A percentile compares a stretch with the other conserved stretches of the same genome.
Conservation (phyloP, 805 yeast genomes). For the Teunomyces kruisii region DNA sequence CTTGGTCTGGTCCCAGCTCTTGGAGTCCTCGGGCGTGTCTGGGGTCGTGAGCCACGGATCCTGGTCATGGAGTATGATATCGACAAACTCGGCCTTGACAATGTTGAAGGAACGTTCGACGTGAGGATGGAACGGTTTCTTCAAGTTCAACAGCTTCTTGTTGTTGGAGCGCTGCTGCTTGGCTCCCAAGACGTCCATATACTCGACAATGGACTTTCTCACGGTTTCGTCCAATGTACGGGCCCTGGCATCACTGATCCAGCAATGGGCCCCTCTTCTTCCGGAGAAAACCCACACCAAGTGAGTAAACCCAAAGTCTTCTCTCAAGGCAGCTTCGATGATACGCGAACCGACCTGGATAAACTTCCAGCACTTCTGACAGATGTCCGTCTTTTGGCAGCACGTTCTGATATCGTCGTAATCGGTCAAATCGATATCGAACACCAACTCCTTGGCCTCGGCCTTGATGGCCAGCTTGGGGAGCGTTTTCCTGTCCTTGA, state of each 20-base stretch:
- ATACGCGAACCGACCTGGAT: slow-evolving; percentile 81
- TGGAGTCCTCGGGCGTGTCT: slow-evolving; percentile 40
- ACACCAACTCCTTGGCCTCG: slow-evolving; percentile 79
- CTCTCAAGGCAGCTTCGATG: slow-evolving; percentile 66
- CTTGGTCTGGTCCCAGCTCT: slow-evolving; percentile 47
- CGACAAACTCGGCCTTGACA: slow-evolving; percentile 61
- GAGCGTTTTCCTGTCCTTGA: slow-evolving; percentile 76
- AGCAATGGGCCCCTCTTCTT: slow-evolving; percentile 98
- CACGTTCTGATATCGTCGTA: slow-evolving; percentile 93
- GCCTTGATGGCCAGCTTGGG: slow-evolving; percentile 81
- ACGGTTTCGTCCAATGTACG: slow-evolving; percentile 67
- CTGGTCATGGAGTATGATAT: slow-evolving; percentile 72
- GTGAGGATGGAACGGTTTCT: slow-evolving; percentile 90
- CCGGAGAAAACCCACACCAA: slow-evolving; percentile 96
- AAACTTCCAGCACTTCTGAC: slow-evolving; percentile 91
- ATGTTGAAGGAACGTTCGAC: slow-evolving; percentile 71
- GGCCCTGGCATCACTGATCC: slow-evolving; percentile 90
- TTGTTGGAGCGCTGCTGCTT: slow-evolving; percentile 27
- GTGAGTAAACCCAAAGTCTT: slow-evolving; percentile 87
- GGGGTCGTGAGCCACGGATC: slow-evolving; percentile 68
- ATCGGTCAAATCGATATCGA: slow-evolving; percentile 97
- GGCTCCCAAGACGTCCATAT: slow-evolving; percentile 67
- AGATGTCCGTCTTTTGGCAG: slow-evolving; percentile 81
- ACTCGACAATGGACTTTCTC: slow-evolving; percentile 79
- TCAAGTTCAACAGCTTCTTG: slow-evolving; percentile 49